phyloP scores from a whole-genome alignment of 2,329 filamentous ascomycete genomes.

The Curvularia lunata region DNA sequence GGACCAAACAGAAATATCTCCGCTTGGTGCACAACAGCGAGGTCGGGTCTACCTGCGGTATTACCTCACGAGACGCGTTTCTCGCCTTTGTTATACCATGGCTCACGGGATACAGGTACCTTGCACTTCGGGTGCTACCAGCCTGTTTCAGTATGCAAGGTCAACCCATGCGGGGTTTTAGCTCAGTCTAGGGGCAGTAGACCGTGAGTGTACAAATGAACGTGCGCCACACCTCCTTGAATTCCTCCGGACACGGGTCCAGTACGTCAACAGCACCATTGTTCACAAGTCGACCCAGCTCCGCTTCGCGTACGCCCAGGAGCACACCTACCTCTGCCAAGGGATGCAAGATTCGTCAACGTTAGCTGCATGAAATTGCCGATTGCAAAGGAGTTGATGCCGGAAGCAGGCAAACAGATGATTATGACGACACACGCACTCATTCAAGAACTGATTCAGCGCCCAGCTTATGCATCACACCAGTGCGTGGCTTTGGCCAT shows the following conservation, averaged over 20 bases:
- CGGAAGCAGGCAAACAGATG: neutral
- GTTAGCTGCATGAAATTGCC: neutral
- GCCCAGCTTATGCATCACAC: constrained; percentile 4
- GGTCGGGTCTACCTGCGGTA: constrained; percentile 4
- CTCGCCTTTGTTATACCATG: neutral
- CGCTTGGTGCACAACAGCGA: constrained; percentile 7
- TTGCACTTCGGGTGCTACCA: constrained; percentile 15
- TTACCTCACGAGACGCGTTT: constrained; percentile 8
- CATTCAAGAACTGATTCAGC: neutral
- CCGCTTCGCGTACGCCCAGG: neutral
- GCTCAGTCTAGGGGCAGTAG: neutral
- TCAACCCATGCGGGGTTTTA: constrained; percentile 8
- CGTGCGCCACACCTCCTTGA: constrained; percentile 2
- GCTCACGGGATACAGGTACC: constrained; percentile 8
- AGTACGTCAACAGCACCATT: constrained; percentile 2
- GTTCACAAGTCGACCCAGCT: neutral
- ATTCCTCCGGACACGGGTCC: neutral
- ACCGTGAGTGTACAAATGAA: neutral
- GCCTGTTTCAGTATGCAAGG: constrained; percentile 6
- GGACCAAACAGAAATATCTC: neutral
- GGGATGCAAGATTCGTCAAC: neutral
- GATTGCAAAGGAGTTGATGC: neutral
- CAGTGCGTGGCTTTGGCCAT: neutral
- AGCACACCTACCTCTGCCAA: neutral
- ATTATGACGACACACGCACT: neutral